These are phyloP conservation scores for Magnusiomyces tetraspermus DNA, from an alignment of 1,139 yeast genomes.

Conservation along the genomic window DNA sequence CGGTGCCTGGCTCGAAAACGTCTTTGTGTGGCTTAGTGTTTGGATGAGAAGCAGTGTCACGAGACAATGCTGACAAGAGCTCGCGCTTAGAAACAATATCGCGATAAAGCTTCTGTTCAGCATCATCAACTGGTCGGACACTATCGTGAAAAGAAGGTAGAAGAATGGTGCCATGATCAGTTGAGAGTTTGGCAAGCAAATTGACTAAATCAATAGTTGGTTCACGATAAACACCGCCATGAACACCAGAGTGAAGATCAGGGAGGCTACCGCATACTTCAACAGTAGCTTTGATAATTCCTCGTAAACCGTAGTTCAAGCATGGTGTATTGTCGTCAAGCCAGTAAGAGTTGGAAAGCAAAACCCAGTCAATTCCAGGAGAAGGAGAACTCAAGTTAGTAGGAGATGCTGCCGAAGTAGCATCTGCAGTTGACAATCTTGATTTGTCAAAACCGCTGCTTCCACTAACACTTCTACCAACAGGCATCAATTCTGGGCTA, in stretches of 20 bases:
- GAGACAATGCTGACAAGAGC: constrained; percentile 30
- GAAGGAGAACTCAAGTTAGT: neutral
- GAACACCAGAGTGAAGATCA: constrained; percentile 93
- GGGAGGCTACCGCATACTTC: constrained; percentile 63
- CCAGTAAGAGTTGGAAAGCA: constrained; percentile 91
- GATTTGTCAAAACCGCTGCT: neutral
- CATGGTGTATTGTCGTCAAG: constrained; percentile 83
- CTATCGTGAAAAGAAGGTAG: constrained; percentile 66
- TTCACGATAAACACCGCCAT: constrained; percentile 84
- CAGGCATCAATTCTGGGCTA: neutral
- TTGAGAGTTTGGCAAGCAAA: constrained; percentile 53
- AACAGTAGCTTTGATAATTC: constrained; percentile 74
- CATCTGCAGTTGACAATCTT: no score
- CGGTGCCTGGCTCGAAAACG: neutral
- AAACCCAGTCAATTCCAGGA: constrained; percentile 64
- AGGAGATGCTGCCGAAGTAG: no score
- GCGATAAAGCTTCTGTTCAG: constrained; percentile 52
- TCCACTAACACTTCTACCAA: no score
- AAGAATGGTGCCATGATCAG: constrained; percentile 45
- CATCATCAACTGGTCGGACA: constrained; percentile 45
- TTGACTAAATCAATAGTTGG: constrained; percentile 82
- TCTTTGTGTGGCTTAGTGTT: neutral
- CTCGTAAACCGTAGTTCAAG: constrained; percentile 86
- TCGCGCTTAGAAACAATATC: constrained; percentile 45
- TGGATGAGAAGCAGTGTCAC: neutral